Percentiles rank a stretch among this genome's conserved stretches.
These are phyloP conservation scores for Neonothopanus nambi DNA, from an alignment of 1,284 basidiomycete species.

Conservation along the genomic window DNA sequence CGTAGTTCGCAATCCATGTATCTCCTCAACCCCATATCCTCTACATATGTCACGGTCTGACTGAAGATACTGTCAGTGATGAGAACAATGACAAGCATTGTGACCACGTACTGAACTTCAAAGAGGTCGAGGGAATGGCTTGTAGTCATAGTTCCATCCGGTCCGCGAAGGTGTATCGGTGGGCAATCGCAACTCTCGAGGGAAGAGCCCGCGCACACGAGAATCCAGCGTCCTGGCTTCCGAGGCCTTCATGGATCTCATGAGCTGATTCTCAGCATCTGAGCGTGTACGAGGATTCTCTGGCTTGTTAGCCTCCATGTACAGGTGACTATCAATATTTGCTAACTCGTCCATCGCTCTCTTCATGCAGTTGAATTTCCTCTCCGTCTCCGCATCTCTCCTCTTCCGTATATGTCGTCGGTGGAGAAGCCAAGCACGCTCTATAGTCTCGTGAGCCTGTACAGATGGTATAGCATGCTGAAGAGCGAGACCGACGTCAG, in stretches of 20 bases:
- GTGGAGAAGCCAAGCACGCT: constrained; percentile 88
- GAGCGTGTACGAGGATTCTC: constrained; percentile 73
- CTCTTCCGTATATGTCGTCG: constrained; percentile 72
- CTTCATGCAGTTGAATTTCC: constrained; percentile 78
- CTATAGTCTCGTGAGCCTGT: constrained; percentile 93
- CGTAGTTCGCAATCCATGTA: too few species aligned
- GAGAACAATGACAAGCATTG: too few species aligned
- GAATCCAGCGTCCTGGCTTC: constrained; percentile 76
- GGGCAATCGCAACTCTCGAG: constrained; percentile 76
- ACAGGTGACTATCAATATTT: constrained; percentile 64
- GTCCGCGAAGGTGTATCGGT: constrained; percentile 74
- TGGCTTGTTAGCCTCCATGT: constrained; percentile 72
- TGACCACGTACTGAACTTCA: constrained; percentile 21
- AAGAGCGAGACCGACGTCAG: constrained; percentile 68
- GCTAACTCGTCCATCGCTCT: constrained; percentile 81
- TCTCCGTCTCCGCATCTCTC: constrained; percentile 62
- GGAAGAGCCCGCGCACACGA: constrained; percentile 81
- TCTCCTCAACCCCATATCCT: too few species aligned
- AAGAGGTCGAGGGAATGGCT: constrained; percentile 54
- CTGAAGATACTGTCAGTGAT: too few species aligned
- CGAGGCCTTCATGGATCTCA: constrained; percentile 63
- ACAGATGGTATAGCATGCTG: constrained; percentile 76
- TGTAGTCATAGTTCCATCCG: constrained; percentile 84
- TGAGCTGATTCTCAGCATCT: constrained; percentile 52
- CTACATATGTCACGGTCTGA: too few species aligned